These are phyloP conservation scores for Malbranchea zuffiana DNA, from an alignment of 2,329 filamentous ascomycete species.

Conservation along the genomic window DNA sequence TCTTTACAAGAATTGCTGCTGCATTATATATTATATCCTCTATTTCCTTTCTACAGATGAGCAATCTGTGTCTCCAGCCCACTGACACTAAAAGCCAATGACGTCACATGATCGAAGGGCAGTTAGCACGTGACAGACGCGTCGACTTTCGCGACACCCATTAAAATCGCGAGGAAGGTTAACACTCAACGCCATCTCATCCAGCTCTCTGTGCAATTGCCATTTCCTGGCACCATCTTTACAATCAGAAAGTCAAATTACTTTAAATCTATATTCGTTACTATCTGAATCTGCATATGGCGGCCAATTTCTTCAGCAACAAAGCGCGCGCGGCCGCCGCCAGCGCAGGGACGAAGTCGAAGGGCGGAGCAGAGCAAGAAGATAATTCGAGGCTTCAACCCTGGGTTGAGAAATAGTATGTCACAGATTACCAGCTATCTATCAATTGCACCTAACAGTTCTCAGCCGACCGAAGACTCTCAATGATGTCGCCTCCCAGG, in stretches of 20 bases:
- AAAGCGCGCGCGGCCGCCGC: slow-evolving; percentile 68
- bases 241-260: no score
- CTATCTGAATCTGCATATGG: no score
- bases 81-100: no score
- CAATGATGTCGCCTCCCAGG: slow-evolving; percentile 90
- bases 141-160: slow-evolving; percentile 6
- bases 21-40: no score
- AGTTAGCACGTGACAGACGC: slow-evolving; percentile 10
- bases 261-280: no score
- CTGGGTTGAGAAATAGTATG: slow-evolving; percentile 98
- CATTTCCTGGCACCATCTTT: no score
- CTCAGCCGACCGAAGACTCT: slow-evolving; percentile 81
- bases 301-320: slow-evolving; percentile 92
- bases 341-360: slow-evolving; percentile 55
- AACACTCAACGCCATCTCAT: no score
- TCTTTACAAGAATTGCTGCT: no score
- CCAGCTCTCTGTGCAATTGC: no score
- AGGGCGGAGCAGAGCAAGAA: slow-evolving; percentile 51
- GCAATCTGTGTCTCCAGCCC: no score
- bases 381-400: slow-evolving; percentile 63
- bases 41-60: no score
- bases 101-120: no score
- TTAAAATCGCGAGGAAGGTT: background rate
- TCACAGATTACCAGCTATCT: background rate
- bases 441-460: slow-evolving; percentile 3